Conservation (phyloP, 805 yeast genomes). For the Candida ponderosae region DNA sequence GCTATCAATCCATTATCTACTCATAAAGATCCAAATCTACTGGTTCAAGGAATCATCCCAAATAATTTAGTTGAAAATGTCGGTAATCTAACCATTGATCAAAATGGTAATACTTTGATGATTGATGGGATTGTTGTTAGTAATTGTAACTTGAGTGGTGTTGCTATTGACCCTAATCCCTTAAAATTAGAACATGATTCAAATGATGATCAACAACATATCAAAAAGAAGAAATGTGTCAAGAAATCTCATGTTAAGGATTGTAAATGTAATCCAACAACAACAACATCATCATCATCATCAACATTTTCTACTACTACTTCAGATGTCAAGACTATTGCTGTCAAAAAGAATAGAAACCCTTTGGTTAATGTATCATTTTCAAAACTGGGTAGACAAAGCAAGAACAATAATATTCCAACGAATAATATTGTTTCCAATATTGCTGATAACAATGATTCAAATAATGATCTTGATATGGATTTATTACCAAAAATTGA, state of each 20-base stretch:
- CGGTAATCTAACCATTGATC: constrained; percentile 9
- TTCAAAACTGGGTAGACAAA: neutral
- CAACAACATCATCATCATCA: no score
- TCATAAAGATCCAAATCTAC: constrained; percentile 12
- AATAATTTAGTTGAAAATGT: constrained; percentile 10
- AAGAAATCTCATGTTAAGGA: constrained; percentile 8
- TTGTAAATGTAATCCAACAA: constrained; percentile 5
- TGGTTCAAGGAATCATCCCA: constrained; percentile 7
- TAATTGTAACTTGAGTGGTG: no score
- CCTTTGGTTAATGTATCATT: neutral
- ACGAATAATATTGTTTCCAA: neutral
- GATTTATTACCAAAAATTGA: neutral
- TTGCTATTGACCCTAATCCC: no score
- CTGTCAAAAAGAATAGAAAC: neutral
- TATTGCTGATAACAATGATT: neutral
- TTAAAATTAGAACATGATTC: neutral
- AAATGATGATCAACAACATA: neutral
- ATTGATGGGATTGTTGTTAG: no score
- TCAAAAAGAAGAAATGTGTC: constrained; percentile 3
- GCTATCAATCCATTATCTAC: constrained; percentile 22
- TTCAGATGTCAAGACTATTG: no score
- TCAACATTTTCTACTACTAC: no score
- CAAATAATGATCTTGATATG: no score
- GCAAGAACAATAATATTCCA: no score
- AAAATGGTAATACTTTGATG: no score